Conservation (phyloP, 352 stramenopile species). For the Globisporangium perplexum region DNA sequence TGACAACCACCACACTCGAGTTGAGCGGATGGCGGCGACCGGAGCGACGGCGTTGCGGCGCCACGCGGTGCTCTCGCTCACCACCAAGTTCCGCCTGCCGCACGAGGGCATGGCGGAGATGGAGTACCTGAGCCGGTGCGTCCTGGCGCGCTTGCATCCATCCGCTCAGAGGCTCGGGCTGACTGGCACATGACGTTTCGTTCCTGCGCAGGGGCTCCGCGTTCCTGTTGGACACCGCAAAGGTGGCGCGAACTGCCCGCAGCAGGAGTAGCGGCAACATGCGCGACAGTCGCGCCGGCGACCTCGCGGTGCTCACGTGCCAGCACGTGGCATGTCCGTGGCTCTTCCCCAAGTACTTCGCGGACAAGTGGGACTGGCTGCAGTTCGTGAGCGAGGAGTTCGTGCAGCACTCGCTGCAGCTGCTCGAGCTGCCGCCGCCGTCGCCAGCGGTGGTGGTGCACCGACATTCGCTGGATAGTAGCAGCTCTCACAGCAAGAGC, state of each 20-base stretch:
- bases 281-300: not conserved
- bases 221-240: conserved; percentile 34
- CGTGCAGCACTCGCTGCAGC: conserved; percentile 60
- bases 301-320: conserved; percentile 53
- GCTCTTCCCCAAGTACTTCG: conserved; percentile 73
- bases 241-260: not conserved
- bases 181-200: not conserved
- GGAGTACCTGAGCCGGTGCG: conserved; percentile 70
- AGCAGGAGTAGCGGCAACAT: conserved; percentile 2
- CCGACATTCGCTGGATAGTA: not conserved
- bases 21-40: too few relatives aligned
- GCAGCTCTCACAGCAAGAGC: not conserved
- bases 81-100: conserved; percentile 72
- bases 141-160: not conserved
- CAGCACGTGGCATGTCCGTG: conserved; percentile 81
- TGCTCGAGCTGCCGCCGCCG: conserved; percentile 31
- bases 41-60: conserved; percentile 6
- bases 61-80: conserved; percentile 61
- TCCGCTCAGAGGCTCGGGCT: not conserved
- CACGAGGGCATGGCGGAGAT: conserved; percentile 70
- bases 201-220: conserved; percentile 46
- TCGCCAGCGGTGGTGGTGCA: not conserved
- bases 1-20: not conserved
- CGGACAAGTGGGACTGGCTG: conserved; percentile 76
- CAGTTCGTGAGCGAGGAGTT: conserved; percentile 77